Evolutionary conservation across 257 asterid genomes (phyloP).

Genomic region (Lycium ferocissimum): DNA sequence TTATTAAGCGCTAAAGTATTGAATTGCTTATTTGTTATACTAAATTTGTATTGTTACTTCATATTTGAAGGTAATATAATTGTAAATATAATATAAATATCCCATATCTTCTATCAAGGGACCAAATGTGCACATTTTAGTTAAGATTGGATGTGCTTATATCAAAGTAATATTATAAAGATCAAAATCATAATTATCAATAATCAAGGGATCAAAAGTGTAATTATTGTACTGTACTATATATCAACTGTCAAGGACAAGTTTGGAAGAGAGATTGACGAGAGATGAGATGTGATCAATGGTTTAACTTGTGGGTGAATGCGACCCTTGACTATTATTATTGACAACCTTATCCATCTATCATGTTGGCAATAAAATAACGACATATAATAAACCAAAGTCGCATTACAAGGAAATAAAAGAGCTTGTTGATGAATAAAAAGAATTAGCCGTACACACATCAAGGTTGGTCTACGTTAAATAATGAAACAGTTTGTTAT

Average conservation of each 20-base stretch:
- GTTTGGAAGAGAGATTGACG: neutral
- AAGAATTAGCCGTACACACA: neutral
- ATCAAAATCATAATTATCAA: neutral
- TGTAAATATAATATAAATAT: neutral
- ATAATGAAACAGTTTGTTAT: neutral
- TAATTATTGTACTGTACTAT: neutral
- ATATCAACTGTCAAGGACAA: neutral
- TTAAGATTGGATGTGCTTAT: neutral
- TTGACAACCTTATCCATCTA: constrained; percentile 12
- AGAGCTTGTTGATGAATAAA: neutral
- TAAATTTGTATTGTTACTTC: neutral
- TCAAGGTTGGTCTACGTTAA: neutral
- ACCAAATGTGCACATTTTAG: neutral
- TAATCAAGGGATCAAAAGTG: neutral
- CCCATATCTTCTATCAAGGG: neutral
- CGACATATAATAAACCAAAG: neutral
- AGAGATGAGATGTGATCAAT: neutral
- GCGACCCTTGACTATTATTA: neutral
- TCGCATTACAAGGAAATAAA: neutral
- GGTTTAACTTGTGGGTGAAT: neutral
- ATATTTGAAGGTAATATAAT: neutral
- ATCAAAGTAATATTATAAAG: neutral
- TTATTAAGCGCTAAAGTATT: neutral
- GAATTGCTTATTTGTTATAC: neutral
- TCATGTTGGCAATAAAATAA: neutral